Conservation (phyloP, 2,329 filamentous ascomycete species). For the Aspergillus vadensis region DNA sequence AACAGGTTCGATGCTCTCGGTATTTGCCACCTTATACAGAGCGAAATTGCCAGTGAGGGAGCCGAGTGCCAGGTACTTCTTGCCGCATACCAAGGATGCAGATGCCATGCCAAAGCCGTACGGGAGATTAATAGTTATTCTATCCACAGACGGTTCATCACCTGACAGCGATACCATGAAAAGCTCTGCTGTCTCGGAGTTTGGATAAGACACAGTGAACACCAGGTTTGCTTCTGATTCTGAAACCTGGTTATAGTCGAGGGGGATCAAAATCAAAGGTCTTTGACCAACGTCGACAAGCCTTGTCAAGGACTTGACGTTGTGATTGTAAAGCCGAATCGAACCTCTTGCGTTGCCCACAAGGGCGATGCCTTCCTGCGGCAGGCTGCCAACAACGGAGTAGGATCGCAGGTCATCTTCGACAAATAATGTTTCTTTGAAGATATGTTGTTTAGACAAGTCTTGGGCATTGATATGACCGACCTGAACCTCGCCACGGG, state of each 20-base stretch:
- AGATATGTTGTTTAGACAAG: constrained; percentile 12
- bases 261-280: constrained; percentile 32
- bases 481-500: constrained; percentile 35
- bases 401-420: constrained; percentile 35
- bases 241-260: constrained; percentile 21
- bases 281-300: constrained; percentile 30
- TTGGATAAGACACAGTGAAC: constrained; percentile 32
- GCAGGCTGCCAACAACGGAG: constrained; percentile 32
- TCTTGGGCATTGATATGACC: constrained; percentile 26
- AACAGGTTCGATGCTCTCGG: constrained; percentile 25
- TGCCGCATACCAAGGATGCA: constrained; percentile 40
- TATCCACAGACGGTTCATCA: constrained; percentile 43
- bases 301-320: constrained; percentile 28
- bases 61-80: constrained; percentile 53
- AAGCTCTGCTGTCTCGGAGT: constrained; percentile 31
- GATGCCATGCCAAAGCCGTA: constrained; percentile 56
- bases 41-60: constrained; percentile 59
- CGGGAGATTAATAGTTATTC: constrained; percentile 36
- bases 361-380: constrained; percentile 35
- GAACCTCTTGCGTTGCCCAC: constrained; percentile 37
- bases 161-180: constrained; percentile 25
- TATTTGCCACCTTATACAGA: constrained; percentile 42
- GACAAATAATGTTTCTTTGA: constrained; percentile 29
- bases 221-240: constrained; percentile 17
- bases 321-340: constrained; percentile 39